A percentile compares a stretch with the other conserved stretches of the same genome.
Conservation (phyloP, 495 filamentous ascomycete species). For the Elaphomyces granulatus region DNA sequence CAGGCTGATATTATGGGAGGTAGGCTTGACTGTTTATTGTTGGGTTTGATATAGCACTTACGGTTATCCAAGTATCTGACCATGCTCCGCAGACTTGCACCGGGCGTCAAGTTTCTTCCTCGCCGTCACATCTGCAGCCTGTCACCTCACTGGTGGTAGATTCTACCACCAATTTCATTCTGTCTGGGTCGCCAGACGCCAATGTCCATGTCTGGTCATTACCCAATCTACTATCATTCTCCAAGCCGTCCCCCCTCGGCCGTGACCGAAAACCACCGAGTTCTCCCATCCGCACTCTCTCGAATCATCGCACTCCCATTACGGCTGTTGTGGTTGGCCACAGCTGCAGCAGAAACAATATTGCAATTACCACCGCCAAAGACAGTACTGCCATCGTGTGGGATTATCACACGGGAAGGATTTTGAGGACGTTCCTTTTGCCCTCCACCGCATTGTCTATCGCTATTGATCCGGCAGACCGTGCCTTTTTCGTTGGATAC, state of each 20-base stretch:
- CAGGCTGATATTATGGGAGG: slow-evolving; percentile 86
- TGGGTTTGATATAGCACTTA: slow-evolving; percentile 3
- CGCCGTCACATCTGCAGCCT: slow-evolving; percentile 71
- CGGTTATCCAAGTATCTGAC: too few species aligned
- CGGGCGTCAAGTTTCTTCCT: slow-evolving; percentile 77
- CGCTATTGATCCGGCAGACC: slow-evolving; percentile 66
- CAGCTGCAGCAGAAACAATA: slow-evolving; percentile 51
- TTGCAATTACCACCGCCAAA: slow-evolving; percentile 62
- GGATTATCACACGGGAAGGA: slow-evolving; percentile 67
- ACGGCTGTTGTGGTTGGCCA: slow-evolving; percentile 54
- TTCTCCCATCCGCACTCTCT: slow-evolving; percentile 50
- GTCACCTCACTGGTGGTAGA: slow-evolving; percentile 62
- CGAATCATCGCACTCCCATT: slow-evolving; percentile 67
- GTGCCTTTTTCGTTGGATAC: slow-evolving; percentile 68
- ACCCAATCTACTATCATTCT: slow-evolving; percentile 53
- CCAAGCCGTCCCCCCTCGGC: slow-evolving; percentile 21
- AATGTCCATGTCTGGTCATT: slow-evolving; percentile 85
- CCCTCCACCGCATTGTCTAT: slow-evolving; percentile 56
- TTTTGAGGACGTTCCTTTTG: slow-evolving; percentile 67
- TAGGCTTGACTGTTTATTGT: slow-evolving; percentile 16
- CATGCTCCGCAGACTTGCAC: slow-evolving; percentile 52
- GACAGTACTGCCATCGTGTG: slow-evolving; percentile 77
- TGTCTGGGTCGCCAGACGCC: slow-evolving; percentile 80
- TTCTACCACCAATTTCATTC: slow-evolving; percentile 58
- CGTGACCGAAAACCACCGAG: slow-evolving; percentile 28